Evolutionary conservation across 2,329 filamentous ascomycete species (phyloP), one percentile per base, ranked within the genome.

Genomic region (Diaporthe capsici): DNA sequence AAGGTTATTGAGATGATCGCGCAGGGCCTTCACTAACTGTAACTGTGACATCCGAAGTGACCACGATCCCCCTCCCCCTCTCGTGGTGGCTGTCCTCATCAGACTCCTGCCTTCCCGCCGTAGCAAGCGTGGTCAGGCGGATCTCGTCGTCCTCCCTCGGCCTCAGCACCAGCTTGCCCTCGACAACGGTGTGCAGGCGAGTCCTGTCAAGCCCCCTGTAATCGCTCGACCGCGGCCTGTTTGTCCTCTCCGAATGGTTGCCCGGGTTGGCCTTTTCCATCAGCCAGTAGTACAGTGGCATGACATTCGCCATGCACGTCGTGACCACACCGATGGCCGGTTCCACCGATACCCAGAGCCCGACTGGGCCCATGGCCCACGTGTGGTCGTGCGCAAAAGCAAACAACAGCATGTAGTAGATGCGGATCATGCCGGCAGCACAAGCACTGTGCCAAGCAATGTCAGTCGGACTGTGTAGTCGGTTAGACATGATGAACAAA

Each of bases 311-410:
- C 65, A 70, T 22, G 65, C 65, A 70, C 15, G 65, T 42, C 49
- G 65, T 22, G 22, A 70, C 65, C 7, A 70, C 49, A 9, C 65
- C 65, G 65, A 70, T 70, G 47, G 65, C 65, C n/a, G 65, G 65
- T 55, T 70, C 65, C 34, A 70, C 65, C 65, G 65, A 70, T 17
- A 55, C n/a, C 65, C 65, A 70, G n/a, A 70, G 65, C n/a, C 34
- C 65, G 34, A 70, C 65, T 42, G 65, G 65, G 22, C 65, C 65
- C 65, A 55, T 55, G 49, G 65, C 65, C 65, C 65, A 70, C 65
- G 65, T 70, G 49, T 70, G 49, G 65, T 70, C 65, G 15, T 55
- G 47, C 12, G 65, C 47, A 70, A 55, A 55, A 70, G 65, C 47
- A 55, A 70, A 70, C 34, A 70, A 4, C 20, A 55, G 3, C 49